Conservation (phyloP, 768 basidiomycete species). For the Punctularia strigosozonata region DNA sequence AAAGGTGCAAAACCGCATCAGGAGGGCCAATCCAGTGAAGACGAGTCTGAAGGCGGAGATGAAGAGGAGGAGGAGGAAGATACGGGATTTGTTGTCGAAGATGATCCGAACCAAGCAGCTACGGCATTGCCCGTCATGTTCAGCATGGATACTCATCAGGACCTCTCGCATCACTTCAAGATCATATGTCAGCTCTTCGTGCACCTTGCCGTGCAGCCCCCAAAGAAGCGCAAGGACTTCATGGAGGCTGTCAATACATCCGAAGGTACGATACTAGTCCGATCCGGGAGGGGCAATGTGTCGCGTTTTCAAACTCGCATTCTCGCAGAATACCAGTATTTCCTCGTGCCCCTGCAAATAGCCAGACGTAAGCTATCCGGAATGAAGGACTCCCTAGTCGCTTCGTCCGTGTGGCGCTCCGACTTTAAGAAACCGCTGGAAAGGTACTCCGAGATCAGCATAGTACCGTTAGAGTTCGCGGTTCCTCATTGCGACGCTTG, state of each 20-base stretch:
- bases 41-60: slow-evolving; percentile 26
- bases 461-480: slow-evolving; percentile 40
- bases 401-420: slow-evolving; percentile 76
- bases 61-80: slow-evolving; percentile 19
- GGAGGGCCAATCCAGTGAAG: slow-evolving; percentile 18
- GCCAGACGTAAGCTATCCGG: slow-evolving; percentile 62
- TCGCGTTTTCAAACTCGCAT: no score
- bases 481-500: slow-evolving; percentile 74
- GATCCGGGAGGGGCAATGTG: no score
- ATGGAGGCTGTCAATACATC: no score
- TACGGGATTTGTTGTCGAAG: slow-evolving; percentile 57
- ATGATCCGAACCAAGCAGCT: slow-evolving; percentile 23
- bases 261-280: no score
- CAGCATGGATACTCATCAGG: slow-evolving; percentile 71
- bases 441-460: slow-evolving; percentile 51
- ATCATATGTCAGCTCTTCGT: slow-evolving; percentile 83
- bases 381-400: slow-evolving; percentile 61
- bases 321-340: slow-evolving; percentile 51
- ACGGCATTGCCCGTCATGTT: slow-evolving; percentile 62
- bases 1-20: slow-evolving; percentile 32
- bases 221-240: slow-evolving; percentile 37
- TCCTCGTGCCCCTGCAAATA: slow-evolving; percentile 54
- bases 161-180: slow-evolving; percentile 73
- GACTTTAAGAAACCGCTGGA: slow-evolving; percentile 56
- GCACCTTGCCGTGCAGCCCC: slow-evolving; percentile 56